phyloP scores from a whole-genome alignment of 2,329 filamentous ascomycete genomes.

The Colletotrichum sp. region DNA sequence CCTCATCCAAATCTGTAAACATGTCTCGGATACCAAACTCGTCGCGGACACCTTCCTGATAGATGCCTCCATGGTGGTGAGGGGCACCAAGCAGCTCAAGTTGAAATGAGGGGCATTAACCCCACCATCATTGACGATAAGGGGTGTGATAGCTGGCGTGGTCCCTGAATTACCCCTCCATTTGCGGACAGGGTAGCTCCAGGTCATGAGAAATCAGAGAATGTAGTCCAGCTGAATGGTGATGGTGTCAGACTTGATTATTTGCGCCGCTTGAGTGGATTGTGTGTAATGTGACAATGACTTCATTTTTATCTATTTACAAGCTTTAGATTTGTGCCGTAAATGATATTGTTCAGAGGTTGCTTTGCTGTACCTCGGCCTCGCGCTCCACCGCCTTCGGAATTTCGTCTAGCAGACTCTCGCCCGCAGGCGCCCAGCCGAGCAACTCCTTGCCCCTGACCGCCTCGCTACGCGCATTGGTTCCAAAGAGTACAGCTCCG shows the following conservation, averaged over 20 bases:
- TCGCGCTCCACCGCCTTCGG: slow-evolving; percentile 30
- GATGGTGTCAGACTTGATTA: background rate
- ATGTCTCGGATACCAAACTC: background rate
- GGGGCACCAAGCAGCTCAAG: background rate
- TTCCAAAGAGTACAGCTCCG: slow-evolving; percentile 57
- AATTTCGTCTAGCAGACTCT: slow-evolving; percentile 49
- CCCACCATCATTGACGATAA: background rate
- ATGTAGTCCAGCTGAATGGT: background rate
- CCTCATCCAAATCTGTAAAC: background rate
- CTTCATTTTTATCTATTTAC: background rate
- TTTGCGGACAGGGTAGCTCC: background rate
- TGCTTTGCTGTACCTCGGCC: background rate
- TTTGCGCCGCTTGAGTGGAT: background rate
- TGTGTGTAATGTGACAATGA: background rate
- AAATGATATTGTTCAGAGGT: background rate
- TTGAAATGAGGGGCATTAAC: background rate
- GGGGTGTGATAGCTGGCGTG: background rate
- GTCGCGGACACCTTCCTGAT: background rate
- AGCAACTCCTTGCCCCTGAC: slow-evolving; percentile 56
- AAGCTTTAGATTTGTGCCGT: background rate
- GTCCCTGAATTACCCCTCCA: background rate
- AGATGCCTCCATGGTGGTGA: background rate
- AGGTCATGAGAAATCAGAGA: background rate
- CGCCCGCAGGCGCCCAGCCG: slow-evolving; percentile 57
- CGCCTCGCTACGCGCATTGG: slow-evolving; percentile 59